Base-by-base conservation (phyloP, 257 asterid species). In the Scutellaria minor region DNA sequence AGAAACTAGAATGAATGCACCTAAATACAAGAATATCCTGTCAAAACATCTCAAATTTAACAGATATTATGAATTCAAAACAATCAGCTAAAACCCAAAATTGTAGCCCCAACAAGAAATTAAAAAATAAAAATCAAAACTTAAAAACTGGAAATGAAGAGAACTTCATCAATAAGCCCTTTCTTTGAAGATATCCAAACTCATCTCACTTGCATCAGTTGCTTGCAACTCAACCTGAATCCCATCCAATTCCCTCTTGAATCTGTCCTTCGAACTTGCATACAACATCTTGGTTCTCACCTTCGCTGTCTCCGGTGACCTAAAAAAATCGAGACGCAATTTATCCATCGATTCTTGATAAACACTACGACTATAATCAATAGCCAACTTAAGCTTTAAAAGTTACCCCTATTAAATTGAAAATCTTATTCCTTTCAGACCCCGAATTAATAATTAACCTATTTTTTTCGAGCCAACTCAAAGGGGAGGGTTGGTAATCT, bases 181-280 rank as follows among this genome's bases (percentile, higher is more conserved):
- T 61, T 73, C 85, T 59, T 80, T 83, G 79, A 83, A 57, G 77
- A 77, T 83, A 74, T 80, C 87, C 85, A 78, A 61, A 77, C 87
- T 83, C 85, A 83, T 80, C 77, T 83, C 87, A 80, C 87, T 80
- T 1, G 87, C 79, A 66, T 83, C 86, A 44, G 86, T 83, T 59
- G 83, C 86, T 68, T 82, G 86, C 66, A 82, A 68, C 72, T 82
- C 86, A 14, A 78, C 86, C 75, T 82, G 86, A 66, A 83, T 83
- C 7, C 86, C 86, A 44, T 83, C 86, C 62, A 83, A 61, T 71
- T 83, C 86, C 52, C 84, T 83, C 79, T 83, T 83, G 84, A 83
- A 79, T 22, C 86, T 72, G 72, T 83, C 86, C 57, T 83, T 83
- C 15, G 86, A 83, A 61, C 86, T 83, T 22, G 87, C 87, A 71